Base-by-base conservation (phyloP, 371 early-diverging fungal genomes). In the Encephalitozoon intestinalis region DNA sequence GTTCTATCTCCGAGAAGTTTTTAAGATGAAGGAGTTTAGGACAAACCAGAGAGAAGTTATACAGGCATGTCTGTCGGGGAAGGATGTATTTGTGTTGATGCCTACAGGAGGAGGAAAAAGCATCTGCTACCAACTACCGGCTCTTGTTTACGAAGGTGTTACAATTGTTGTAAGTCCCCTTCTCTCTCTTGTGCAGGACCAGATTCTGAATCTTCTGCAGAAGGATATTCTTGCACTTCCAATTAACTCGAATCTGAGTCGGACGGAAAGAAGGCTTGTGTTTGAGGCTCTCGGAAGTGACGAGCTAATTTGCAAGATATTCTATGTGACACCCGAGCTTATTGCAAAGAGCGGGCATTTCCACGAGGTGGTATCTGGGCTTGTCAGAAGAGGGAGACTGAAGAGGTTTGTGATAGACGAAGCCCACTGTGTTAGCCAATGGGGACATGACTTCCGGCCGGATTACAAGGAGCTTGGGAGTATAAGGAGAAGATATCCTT, bases 51-150 rank as follows among this genome's bases (percentile, higher is more conserved):
- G 91, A 6, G 91, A 91, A 52, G 93, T 95, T 2, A 93, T 98
- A 82, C 90, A 93, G 76, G 90, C 92, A 0, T 90, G 92, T 0
- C 83, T 98, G 6, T 76, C 86, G 0, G 92, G 92, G 0, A 87
- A 90, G 50, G 95, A 98, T 78, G 90, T 91, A 0, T 96, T 98
- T 89, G 93, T 98, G 40, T 83, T 98, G 43, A 97, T 99, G 97
- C 99, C 99, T 0, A 99, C 99, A 0, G 97, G 97, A 40, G 99
- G 97, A 0, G 99, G 99, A 5, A 99, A 99, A 83, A 90, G 91
- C 81, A 82, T 99, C 31, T 97, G 97, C 80, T 99, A 94, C 83
- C 96, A 96, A 58, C 86, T 98, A 23, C 97, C 97, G 2, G 94
- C 96, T 4, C 78, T 91, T 11, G 63, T 91, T 15, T 82, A 86